Conservation (phyloP, 441 rosid species). For the Melastoma candidum region DNA sequence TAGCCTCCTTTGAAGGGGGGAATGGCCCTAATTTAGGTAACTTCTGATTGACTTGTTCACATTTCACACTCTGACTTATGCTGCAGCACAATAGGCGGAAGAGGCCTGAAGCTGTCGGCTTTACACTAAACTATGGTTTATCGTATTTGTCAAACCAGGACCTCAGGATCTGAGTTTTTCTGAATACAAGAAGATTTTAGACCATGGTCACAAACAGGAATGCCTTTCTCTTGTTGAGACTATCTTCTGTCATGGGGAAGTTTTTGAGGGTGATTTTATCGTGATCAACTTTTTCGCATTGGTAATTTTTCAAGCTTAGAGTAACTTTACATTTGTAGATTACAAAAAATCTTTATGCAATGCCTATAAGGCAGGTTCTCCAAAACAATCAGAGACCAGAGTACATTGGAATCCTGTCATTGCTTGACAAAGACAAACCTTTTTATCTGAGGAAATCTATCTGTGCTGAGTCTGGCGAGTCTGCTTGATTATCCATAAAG, state of each 20-base stretch:
- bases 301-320: slow-evolving; percentile 30
- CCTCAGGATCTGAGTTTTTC: slow-evolving; percentile 21
- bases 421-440: too few species aligned
- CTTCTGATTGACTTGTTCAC: neutral
- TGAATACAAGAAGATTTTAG: slow-evolving; percentile 30
- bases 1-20: slow-evolving; percentile 25
- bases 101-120: neutral
- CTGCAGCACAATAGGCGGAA: neutral
- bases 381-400: too few species aligned
- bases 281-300: slow-evolving; percentile 81
- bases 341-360: too few species aligned
- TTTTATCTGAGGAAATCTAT: too few species aligned
- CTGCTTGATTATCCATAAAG: too few species aligned
- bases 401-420: too few species aligned
- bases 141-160: slow-evolving; percentile 19
- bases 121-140: neutral
- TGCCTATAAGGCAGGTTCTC: too few species aligned
- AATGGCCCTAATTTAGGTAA: slow-evolving; percentile 26
- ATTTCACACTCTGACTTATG: neutral
- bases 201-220: slow-evolving; percentile 48
- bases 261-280: slow-evolving; percentile 54
- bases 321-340: neutral
- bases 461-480: too few species aligned
- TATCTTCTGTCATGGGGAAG: slow-evolving; percentile 44
- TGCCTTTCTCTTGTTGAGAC: slow-evolving; percentile 44